phyloP scores from a whole-genome alignment of 176 grass and related monocot genomes.

The Echinochloa phyllopogon region DNA sequence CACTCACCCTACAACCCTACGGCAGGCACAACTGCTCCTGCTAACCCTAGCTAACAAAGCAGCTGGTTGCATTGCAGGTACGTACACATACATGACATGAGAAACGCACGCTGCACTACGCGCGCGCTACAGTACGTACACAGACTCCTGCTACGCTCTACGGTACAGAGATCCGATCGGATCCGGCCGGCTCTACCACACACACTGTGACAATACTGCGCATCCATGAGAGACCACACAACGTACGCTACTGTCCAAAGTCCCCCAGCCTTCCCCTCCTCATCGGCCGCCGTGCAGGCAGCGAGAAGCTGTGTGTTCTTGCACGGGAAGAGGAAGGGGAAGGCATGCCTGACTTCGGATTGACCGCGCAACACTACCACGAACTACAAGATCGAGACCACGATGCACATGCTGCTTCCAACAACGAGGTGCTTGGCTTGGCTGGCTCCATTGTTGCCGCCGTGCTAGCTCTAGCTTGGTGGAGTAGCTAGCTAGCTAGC shows the following conservation, averaged over 20 bases:
- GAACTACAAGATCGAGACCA: not conserved
- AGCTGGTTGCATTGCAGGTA: not conserved
- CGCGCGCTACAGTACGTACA: not conserved
- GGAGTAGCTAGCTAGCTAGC: not conserved
- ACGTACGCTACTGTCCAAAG: slow-evolving; percentile 29
- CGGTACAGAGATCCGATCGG: not conserved
- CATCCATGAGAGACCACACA: not conserved
- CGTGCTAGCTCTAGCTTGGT: too few species aligned
- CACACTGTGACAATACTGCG: too few species aligned
- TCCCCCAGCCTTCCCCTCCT: slow-evolving; percentile 25
- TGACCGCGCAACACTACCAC: not conserved
- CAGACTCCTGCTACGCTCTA: not conserved
- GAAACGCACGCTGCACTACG: not conserved
- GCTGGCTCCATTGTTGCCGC: too few species aligned
- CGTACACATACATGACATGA: not conserved
- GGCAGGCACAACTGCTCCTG: not conserved
- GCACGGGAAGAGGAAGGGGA: slow-evolving; percentile 9
- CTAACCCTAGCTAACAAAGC: not conserved
- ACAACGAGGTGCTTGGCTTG: too few species aligned
- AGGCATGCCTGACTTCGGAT: slow-evolving; percentile 32
- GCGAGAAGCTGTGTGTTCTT: not conserved
- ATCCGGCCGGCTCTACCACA: too few species aligned
- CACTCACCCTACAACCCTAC: not conserved
- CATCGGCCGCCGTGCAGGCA: not conserved
- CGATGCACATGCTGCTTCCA: too few species aligned